Evolutionary conservation across 2,329 filamentous ascomycete genomes (phyloP).

Genomic region (Domatiomyces globalis): DNA sequence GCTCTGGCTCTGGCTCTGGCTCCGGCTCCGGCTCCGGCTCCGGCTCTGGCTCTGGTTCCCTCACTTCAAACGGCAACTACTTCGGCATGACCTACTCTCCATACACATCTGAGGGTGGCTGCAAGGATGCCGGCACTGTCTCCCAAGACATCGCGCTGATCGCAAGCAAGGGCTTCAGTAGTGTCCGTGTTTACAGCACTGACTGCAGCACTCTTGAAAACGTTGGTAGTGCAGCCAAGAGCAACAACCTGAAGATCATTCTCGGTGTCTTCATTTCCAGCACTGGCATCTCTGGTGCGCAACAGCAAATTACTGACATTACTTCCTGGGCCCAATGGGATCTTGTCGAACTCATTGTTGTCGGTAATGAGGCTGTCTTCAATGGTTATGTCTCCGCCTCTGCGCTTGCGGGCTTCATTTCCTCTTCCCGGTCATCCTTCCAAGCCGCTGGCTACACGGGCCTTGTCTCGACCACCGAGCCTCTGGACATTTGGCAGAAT

Average conservation of each 20-base stretch:
- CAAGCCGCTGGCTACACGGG: slow-evolving; percentile 53
- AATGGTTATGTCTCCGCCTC: slow-evolving; percentile 51
- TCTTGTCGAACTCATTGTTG: slow-evolving; percentile 62
- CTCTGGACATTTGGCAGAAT: slow-evolving; percentile 57
- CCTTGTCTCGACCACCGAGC: slow-evolving; percentile 71
- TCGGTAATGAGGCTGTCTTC: slow-evolving; percentile 86
- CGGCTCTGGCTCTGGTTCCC: slow-evolving; percentile 3
- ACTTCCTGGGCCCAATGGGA: slow-evolving; percentile 59
- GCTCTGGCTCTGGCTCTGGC: slow-evolving; percentile 1
- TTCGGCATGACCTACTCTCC: slow-evolving; percentile 73
- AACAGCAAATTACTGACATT: slow-evolving; percentile 61
- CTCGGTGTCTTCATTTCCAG: slow-evolving; percentile 73
- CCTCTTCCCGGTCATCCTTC: slow-evolving; percentile 50
- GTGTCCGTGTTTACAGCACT: slow-evolving; percentile 75
- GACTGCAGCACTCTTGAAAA: slow-evolving; percentile 72
- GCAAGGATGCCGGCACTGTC: slow-evolving; percentile 51
- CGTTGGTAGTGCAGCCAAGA: slow-evolving; percentile 55
- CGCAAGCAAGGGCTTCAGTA: slow-evolving; percentile 50
- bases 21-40: slow-evolving; percentile 3
- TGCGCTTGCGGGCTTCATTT: slow-evolving; percentile 58
- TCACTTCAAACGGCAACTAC: slow-evolving; percentile 30
- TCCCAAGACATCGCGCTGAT: slow-evolving; percentile 47
- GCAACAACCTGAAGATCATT: slow-evolving; percentile 62
- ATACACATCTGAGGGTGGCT: slow-evolving; percentile 44
- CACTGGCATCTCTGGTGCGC: slow-evolving; percentile 45